Evolutionary conservation across 305 asterid genomes (phyloP).

Genomic region (Solanum aculeatissimum): DNA sequence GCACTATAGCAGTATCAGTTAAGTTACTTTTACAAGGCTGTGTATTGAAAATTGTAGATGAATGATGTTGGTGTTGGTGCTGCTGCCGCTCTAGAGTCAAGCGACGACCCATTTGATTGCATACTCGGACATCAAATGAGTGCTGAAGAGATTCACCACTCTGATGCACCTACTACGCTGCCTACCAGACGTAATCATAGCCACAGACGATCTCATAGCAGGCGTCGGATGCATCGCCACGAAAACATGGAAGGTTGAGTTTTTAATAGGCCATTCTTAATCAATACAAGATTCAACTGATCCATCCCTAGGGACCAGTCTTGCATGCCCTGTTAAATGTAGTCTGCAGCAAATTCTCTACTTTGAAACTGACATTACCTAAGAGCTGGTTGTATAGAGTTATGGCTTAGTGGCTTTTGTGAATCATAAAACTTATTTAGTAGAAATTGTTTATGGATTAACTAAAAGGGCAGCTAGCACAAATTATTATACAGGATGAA

Average conservation of each 20-base stretch:
- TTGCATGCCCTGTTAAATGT: not conserved
- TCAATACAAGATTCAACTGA: not conserved
- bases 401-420: not conserved
- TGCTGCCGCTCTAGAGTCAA: not conserved
- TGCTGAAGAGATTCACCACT: not conserved
- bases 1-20: not conserved
- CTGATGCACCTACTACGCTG: not conserved
- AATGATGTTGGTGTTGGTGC: not conserved
- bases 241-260: not conserved
- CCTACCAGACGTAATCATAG: not conserved
- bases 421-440: not conserved
- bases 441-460: not conserved
- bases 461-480: not conserved
- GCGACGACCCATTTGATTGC: constrained; percentile 6
- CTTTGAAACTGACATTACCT: not conserved
- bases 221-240: not conserved
- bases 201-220: constrained; percentile 1
- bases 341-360: not conserved
- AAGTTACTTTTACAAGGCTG: not conserved
- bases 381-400: not conserved
- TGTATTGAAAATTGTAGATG: not conserved
- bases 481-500: not conserved
- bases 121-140: not conserved
- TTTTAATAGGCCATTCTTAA: not conserved
- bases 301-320: not conserved